These are phyloP conservation scores for Microsporum audouinii DNA, from an alignment of 2,329 filamentous ascomycete genomes.

Conservation along the genomic window DNA sequence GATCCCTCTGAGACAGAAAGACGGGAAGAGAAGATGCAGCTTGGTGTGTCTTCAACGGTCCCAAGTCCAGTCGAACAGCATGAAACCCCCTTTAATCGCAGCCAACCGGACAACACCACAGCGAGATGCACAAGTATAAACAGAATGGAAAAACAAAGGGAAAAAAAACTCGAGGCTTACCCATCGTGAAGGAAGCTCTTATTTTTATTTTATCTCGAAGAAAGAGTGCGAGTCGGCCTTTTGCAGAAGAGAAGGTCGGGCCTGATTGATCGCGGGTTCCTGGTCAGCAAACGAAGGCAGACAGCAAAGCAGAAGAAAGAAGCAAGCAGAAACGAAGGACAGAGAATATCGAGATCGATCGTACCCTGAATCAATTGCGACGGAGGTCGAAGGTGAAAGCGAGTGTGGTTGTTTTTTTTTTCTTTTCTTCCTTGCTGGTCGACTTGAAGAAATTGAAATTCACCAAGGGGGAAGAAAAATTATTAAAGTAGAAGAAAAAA, in stretches of 20 bases:
- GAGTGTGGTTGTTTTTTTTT: background rate
- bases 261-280: background rate
- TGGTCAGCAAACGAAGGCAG: conserved; percentile 6
- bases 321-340: conserved; percentile 13
- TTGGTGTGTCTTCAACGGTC: background rate
- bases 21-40: too few relatives aligned
- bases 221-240: background rate
- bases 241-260: background rate
- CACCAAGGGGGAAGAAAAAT: background rate
- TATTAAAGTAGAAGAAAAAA: background rate
- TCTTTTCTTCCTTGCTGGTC: too few relatives aligned
- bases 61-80: too few relatives aligned
- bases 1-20: too few relatives aligned
- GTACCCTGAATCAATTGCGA: conserved; percentile 14
- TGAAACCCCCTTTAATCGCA: background rate
- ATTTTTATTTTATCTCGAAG: background rate
- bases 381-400: conserved; percentile 6
- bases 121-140: background rate
- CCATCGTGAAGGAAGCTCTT: conserved; percentile 20
- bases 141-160: background rate
- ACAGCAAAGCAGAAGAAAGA: conserved; percentile 7
- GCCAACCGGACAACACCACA: background rate
- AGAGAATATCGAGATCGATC: conserved; percentile 7
- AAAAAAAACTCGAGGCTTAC: conserved; percentile 23
- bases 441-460: background rate